Base-by-base conservation (phyloP, 1,284 basidiomycete genomes). In the Fomitopsis schrenkii region DNA sequence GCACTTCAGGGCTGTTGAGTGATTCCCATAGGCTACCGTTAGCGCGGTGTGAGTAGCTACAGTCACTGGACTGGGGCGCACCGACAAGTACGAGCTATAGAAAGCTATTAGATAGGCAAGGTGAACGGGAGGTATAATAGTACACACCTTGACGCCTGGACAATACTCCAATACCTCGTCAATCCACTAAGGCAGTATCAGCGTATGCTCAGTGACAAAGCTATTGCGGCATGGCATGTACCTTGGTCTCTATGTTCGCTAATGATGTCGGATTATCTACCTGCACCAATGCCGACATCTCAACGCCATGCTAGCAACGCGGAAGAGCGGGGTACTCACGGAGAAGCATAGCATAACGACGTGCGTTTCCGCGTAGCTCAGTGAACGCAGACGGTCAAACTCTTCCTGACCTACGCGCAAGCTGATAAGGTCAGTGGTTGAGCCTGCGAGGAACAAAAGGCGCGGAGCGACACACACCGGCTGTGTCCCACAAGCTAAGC, bases 331-430 rank as follows among this genome's bases (percentile, higher is more conserved):
- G 45, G 26, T 53, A 71, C 88, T 63, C 65, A 93, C 94, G 38
- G 94, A 95, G 74, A 96, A 97, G 76, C 95, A 97, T 38, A 97
- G 81, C 89, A 97, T 90, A 65, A 98, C 84, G 60, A 97, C 91
- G 76, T 98, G 93, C 0, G 95, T 97, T 73, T 98, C 95, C 2
- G 95, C 92, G 73, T 98, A 98, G 40, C 91, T 94, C 33, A 98
- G 77, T 17, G 94, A 94, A 54, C 97, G 84, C 59, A 98, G 77
- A 55, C 94, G 82, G 73, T 97, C 96, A 73, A 98, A 98, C 69
- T 98, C 96, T 78, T 98, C 96, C 75, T 97, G 95, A 28, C 94
- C 95, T 95, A 72, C 50, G 59, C 42, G 52, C 14, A 33, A 46
- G 61, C 66, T 66, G 57, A 60, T 60, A 9, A 63, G 38, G 50